Conservation (phyloP, 2,329 filamentous ascomycete genomes). For the Sporothrix dimorphospora region DNA sequence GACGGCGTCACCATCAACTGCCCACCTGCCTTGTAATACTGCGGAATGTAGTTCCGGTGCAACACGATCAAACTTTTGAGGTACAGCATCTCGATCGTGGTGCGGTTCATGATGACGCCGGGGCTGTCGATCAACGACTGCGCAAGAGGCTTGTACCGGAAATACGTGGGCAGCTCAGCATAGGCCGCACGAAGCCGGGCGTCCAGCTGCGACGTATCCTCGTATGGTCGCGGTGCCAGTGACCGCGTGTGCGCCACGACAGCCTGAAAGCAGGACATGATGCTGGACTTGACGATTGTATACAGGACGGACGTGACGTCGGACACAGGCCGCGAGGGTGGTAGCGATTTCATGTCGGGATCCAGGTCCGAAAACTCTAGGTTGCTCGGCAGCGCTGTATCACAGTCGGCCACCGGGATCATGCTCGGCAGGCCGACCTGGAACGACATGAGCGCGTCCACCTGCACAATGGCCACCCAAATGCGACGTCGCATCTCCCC, state of each 20-base stretch:
- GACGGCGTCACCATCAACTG: background rate
- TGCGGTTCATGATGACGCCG: constrained; percentile 37
- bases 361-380: constrained; percentile 46
- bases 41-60: constrained; percentile 38
- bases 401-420: constrained; percentile 39
- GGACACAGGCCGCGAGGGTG: constrained; percentile 36
- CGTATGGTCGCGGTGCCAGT: constrained; percentile 2
- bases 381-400: constrained; percentile 46
- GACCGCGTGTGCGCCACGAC: constrained; percentile 20
- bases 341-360: constrained; percentile 39
- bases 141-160: constrained; percentile 37
- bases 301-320: constrained; percentile 36
- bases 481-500: constrained; percentile 49
- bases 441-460: constrained; percentile 51
- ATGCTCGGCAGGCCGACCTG: constrained; percentile 54
- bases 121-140: constrained; percentile 39
- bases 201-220: constrained; percentile 3
- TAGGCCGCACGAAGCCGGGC: constrained; percentile 32
- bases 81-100: constrained; percentile 40
- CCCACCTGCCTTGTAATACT: constrained; percentile 15
- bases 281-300: constrained; percentile 38
- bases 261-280: constrained; percentile 34
- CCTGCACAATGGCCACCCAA: constrained; percentile 46
- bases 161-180: constrained; percentile 34
- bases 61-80: constrained; percentile 42